A percentile compares a stretch with the other conserved stretches of the same genome.
Evolutionary conservation across 2,329 filamentous ascomycete species (phyloP).

Genomic region (Xylaria arbuscula): DNA sequence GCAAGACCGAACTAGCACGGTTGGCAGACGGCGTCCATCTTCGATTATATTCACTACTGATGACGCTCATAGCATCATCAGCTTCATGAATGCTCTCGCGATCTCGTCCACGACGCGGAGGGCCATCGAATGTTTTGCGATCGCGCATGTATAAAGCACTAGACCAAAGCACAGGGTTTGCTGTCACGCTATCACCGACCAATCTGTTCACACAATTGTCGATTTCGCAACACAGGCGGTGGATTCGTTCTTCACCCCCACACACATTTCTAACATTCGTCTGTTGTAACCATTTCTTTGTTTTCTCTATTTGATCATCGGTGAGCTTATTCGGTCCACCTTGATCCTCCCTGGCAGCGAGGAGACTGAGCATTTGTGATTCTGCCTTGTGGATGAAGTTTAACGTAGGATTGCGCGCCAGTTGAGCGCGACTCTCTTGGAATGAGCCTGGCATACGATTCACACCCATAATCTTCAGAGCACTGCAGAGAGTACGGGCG

Average conservation of each 20-base stretch:
- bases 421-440: conserved; percentile 61
- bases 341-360: conserved; percentile 84
- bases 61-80: conserved; percentile 65
- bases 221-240: conserved; percentile 91
- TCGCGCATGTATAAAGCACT: conserved; percentile 89
- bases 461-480: conserved; percentile 89
- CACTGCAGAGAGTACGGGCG: conserved; percentile 84
- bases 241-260: conserved; percentile 92
- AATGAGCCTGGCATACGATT: conserved; percentile 66
- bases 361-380: conserved; percentile 85
- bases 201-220: conserved; percentile 87
- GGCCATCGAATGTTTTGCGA: conserved; percentile 68
- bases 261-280: conserved; percentile 92
- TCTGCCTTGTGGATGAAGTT: conserved; percentile 83
- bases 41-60: conserved; percentile 67
- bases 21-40: conserved; percentile 57
- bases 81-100: conserved; percentile 58
- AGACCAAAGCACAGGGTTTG: conserved; percentile 90
- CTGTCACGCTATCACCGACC: conserved; percentile 83
- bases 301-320: conserved; percentile 93
- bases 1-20: conserved; percentile 64
- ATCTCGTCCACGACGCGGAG: conserved; percentile 54
- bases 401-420: conserved; percentile 60
- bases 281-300: conserved; percentile 82
- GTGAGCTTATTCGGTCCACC: conserved; percentile 94